Conservation (phyloP, 2,329 filamentous ascomycete genomes). For the Aspergillus pseudoterreus region DNA sequence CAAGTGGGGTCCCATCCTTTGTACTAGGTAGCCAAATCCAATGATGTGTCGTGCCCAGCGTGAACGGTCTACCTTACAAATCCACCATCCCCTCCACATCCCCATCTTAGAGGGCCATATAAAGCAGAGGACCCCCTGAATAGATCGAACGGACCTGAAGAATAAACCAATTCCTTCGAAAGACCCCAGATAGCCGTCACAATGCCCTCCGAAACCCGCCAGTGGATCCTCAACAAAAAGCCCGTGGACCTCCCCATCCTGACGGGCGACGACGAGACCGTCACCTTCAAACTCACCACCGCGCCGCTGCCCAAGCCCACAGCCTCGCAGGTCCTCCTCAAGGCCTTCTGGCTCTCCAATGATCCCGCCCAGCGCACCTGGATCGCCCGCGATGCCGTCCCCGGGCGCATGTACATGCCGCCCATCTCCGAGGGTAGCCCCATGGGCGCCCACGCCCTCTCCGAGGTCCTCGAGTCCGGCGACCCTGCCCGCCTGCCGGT, state of each 20-base stretch:
- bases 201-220: conserved; percentile 25
- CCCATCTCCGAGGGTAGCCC: conserved; percentile 41
- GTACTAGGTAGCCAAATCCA: too few species aligned
- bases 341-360: conserved; percentile 48
- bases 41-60: too few species aligned
- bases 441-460: conserved; percentile 37
- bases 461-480: conserved; percentile 37
- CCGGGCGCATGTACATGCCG: conserved; percentile 45
- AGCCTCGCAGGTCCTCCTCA: conserved; percentile 44
- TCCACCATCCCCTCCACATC: too few species aligned
- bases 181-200: neutral
- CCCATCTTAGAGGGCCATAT: too few species aligned
- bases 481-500: conserved; percentile 21
- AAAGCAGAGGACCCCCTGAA: too few species aligned
- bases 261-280: neutral
- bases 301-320: conserved; percentile 32
- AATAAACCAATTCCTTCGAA: too few species aligned
- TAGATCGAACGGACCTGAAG: too few species aligned
- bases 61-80: too few species aligned
- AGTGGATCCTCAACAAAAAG: conserved; percentile 45
- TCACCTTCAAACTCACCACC: conserved; percentile 9
- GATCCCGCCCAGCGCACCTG: conserved; percentile 53
- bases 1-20: too few species aligned
- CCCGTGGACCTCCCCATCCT: conserved; percentile 35
- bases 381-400: conserved; percentile 41